Evolutionary conservation across 2,329 filamentous ascomycete genomes (phyloP), one percentile per base, ranked within the genome.

Genomic region (Lasiodiplodia sp.): DNA sequence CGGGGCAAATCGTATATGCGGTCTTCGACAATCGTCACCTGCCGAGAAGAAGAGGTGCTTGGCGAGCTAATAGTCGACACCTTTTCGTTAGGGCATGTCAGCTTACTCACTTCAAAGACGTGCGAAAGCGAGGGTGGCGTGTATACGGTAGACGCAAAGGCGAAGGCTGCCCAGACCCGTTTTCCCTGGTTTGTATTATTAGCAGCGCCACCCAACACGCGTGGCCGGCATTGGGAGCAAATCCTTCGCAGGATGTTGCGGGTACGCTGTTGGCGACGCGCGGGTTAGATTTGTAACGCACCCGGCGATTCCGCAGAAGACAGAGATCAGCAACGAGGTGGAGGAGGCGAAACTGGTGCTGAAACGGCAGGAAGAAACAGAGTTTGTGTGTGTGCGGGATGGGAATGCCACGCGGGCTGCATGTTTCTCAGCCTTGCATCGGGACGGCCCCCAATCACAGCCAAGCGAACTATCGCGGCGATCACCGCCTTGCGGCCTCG

Each of bases 191-290:
- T 40, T 8, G n/a, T 62, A 49, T 62, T 49, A n/a, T 62, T 62
- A 62, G 58, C 40, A 51, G 38, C 58, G 58, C 58, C 58, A 62
- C 44, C 58, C 58, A 62, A 62, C 58, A 25, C 58, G 40, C 58
- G 40, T 49, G 5, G 53, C 53, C 18, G 28, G 53, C 7, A n/a
- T 16, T 8, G 21, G 4, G 31, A 34, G 21, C 16, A 3, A 47
- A 49, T 31, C 23, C 40, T 37, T 28, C 38, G 25, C n/a, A 11
- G 16, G 28, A 18, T 49, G 40, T 31, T 12, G 57, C 14, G 38
- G 57, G 34, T 18, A 23, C 18, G 28, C 3, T 49, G 23, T 23
- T 16, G 6, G 7, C 25, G 56, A 34, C 23, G n/a, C 16, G 10
- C 28, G 34, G 25, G 18, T 6, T 40, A 25, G 31, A 10, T 38